phyloP scores from a whole-genome alignment of 73 alveolate genomes.

The Halteria grandinella region DNA sequence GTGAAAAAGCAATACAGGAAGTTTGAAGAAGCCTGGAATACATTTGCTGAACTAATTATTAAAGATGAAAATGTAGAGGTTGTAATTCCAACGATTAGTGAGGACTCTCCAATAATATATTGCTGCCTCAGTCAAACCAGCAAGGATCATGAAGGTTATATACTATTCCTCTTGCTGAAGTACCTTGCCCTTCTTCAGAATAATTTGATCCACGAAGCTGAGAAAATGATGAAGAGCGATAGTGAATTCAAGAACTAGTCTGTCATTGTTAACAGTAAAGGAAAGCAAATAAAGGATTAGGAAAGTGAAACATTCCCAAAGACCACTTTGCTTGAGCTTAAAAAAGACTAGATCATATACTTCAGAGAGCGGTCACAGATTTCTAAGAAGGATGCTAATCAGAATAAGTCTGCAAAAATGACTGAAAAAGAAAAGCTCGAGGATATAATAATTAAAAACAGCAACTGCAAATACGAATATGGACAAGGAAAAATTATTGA shows the following conservation, averaged over 20 bases:
- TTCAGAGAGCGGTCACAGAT: constrained; percentile 16
- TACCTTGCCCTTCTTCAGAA: constrained; percentile 1
- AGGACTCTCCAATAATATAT: not conserved
- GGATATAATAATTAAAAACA: constrained; percentile 7
- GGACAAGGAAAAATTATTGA: constrained; percentile 31
- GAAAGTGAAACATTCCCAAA: no score
- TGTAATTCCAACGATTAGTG: constrained; percentile 10
- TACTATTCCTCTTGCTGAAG: constrained; percentile 7
- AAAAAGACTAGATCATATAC: constrained; percentile 6
- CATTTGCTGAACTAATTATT: constrained; percentile 12
- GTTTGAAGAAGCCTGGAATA: constrained; percentile 20
- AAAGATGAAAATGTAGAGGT: constrained; percentile 31
- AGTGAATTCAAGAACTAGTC: not conserved
- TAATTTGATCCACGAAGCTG: constrained; percentile 15
- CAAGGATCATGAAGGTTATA: constrained; percentile 7
- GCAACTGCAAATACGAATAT: constrained; percentile 12
- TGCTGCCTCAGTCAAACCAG: constrained; percentile 24
- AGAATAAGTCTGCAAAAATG: not conserved
- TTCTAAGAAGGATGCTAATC: not conserved
- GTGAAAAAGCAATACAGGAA: constrained; percentile 8
- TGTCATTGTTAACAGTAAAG: no score
- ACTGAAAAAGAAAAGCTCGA: constrained; percentile 28
- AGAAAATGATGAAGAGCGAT: constrained; percentile 1
- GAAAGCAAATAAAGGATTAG: no score
- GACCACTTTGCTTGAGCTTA: not conserved